Conservation (phyloP, 2,329 filamentous ascomycete species). For the Sporothrix pseudoabietina region DNA sequence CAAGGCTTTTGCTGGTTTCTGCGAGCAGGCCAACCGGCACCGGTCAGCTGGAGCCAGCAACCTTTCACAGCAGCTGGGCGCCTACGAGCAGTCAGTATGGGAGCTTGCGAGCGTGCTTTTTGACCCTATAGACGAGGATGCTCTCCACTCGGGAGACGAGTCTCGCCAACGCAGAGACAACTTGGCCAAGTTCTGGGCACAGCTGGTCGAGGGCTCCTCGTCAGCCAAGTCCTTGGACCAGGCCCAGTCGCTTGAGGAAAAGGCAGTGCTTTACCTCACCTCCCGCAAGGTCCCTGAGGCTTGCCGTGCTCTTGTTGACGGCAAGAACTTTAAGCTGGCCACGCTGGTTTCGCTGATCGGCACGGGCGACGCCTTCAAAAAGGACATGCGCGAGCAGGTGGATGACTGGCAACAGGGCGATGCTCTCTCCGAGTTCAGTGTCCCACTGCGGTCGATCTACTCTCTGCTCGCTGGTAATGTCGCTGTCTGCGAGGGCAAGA, state of each 20-base stretch:
- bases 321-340: conserved; percentile 63
- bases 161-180: conserved; percentile 58
- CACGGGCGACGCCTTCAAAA: conserved; percentile 66
- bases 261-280: conserved; percentile 77
- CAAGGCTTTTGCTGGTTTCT: conserved; percentile 47
- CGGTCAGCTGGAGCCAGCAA: conserved; percentile 42
- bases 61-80: conserved; percentile 39
- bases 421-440: conserved; percentile 82
- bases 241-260: conserved; percentile 72
- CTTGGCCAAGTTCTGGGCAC: conserved; percentile 68
- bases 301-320: conserved; percentile 74
- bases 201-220: conserved; percentile 64
- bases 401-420: conserved; percentile 81
- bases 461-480: conserved; percentile 86
- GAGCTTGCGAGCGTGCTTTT: conserved; percentile 84
- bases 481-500: conserved; percentile 78
- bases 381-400: conserved; percentile 78
- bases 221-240: conserved; percentile 55
- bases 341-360: conserved; percentile 67
- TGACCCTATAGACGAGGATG: conserved; percentile 60
- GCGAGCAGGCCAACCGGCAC: conserved; percentile 43
- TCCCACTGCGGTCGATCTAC: conserved; percentile 83
- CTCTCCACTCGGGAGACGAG: conserved; percentile 44
- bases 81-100: conserved; percentile 79
- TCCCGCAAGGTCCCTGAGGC: conserved; percentile 79